Evolutionary conservation across 176 grass and related monocot genomes (phyloP).

Genomic region (Lolium perenne): DNA sequence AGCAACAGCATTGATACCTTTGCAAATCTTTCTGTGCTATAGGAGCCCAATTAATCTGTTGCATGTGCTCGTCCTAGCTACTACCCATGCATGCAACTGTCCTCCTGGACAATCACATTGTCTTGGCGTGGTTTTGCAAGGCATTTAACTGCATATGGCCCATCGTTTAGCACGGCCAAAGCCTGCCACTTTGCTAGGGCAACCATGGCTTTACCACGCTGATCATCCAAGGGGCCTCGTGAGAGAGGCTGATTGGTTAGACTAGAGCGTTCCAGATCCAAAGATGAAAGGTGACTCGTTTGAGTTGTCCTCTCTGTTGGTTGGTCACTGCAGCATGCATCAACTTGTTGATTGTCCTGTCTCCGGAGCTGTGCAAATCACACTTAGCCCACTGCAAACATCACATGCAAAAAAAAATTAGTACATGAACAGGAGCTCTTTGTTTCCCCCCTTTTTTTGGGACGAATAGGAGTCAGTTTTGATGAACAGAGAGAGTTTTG

Average conservation of each 20-base stretch:
- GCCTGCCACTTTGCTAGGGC: slow-evolving; percentile 35
- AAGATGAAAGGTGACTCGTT: slow-evolving; percentile 37
- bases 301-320: slow-evolving; percentile 51
- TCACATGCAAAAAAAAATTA: background rate
- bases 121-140: slow-evolving; percentile 21
- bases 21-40: slow-evolving; percentile 51
- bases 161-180: slow-evolving; percentile 34
- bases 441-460: background rate
- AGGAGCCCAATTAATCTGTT: slow-evolving; percentile 37
- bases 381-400: slow-evolving; percentile 36
- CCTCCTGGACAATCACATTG: slow-evolving; percentile 35
- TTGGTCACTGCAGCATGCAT: slow-evolving; percentile 41
- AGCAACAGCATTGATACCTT: slow-evolving; percentile 48
- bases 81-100: slow-evolving; percentile 5
- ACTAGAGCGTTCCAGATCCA: slow-evolving; percentile 47
- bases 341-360: slow-evolving; percentile 51
- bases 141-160: slow-evolving; percentile 39
- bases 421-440: background rate
- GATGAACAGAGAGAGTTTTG: slow-evolving; percentile 3
- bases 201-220: slow-evolving; percentile 37
- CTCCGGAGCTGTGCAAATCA: slow-evolving; percentile 17
- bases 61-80: slow-evolving; percentile 44
- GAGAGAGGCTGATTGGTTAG: slow-evolving; percentile 34
- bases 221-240: slow-evolving; percentile 14
- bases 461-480: slow-evolving; percentile 21